These are phyloP conservation scores for Sergeia podlipaevii DNA, from an alignment of 208 protist genomes.

Conservation along the genomic window DNA sequence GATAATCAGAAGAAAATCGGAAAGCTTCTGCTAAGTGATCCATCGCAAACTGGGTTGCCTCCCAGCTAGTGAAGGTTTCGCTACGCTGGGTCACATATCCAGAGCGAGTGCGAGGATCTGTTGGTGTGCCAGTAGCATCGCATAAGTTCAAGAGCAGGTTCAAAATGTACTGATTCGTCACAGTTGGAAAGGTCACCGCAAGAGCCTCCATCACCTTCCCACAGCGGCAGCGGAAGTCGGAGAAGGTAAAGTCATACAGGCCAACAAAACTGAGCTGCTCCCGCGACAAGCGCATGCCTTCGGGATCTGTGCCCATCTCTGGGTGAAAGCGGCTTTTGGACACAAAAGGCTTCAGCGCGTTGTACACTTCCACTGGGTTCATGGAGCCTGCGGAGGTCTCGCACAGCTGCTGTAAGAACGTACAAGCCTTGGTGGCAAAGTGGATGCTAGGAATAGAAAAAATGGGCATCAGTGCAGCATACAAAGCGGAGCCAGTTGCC, in stretches of 20 bases:
- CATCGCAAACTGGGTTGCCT: conserved; percentile 70
- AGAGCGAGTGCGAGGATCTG: conserved; percentile 50
- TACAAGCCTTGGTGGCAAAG: conserved; percentile 40
- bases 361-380: conserved; percentile 32
- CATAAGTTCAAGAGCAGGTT: conserved; percentile 30
- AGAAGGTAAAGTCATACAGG: conserved; percentile 50
- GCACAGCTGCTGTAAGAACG: conserved; percentile 34
- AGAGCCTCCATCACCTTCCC: conserved; percentile 34
- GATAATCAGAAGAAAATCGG: conserved; percentile 27
- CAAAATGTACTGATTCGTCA: conserved; percentile 49
- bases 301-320: conserved; percentile 22
- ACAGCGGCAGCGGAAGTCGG: conserved; percentile 48
- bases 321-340: conserved; percentile 70
- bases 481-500: conserved; percentile 12
- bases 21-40: conserved; percentile 59
- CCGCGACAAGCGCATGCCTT: conserved; percentile 39
- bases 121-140: conserved; percentile 36
- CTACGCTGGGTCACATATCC: conserved; percentile 75
- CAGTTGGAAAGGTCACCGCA: conserved; percentile 36
- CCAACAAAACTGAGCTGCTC: conserved; percentile 58
- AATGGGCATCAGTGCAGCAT: conserved; percentile 30
- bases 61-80: conserved; percentile 64
- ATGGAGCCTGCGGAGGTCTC: conserved; percentile 15
- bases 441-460: conserved; percentile 66
- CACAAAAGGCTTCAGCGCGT: conserved; percentile 29